Evolutionary conservation across 2,329 filamentous ascomycete species (phyloP).

Genomic region (Phaeosphaeria sp.): DNA sequence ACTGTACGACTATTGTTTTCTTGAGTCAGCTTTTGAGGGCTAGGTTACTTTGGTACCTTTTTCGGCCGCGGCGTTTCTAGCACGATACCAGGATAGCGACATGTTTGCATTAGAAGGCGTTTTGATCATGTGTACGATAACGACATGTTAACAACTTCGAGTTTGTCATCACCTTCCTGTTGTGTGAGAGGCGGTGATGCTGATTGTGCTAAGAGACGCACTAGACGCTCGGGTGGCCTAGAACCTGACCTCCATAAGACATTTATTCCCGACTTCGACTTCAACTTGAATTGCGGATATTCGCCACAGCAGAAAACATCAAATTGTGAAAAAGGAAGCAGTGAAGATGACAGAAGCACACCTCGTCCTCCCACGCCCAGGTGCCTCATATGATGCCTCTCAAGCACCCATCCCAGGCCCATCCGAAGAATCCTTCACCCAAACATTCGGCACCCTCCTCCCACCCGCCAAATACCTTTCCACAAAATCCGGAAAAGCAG

Average conservation of each 20-base stretch:
- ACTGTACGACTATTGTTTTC: background rate
- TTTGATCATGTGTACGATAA: background rate
- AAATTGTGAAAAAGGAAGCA: background rate
- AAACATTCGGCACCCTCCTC: constrained; percentile 49
- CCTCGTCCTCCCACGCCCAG: constrained; percentile 37
- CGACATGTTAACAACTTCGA: background rate
- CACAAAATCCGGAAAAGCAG: constrained; percentile 46
- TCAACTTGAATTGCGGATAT: background rate
- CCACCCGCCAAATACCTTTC: constrained; percentile 47
- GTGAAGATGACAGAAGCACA: background rate
- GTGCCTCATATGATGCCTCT: constrained; percentile 4
- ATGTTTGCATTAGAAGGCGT: background rate
- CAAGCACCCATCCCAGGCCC: constrained; percentile 44
- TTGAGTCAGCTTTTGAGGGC: background rate
- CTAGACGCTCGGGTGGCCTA: background rate
- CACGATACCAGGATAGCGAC: background rate
- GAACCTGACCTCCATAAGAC: background rate
- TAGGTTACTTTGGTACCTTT: background rate
- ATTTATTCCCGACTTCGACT: background rate
- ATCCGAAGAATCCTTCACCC: constrained; percentile 46
- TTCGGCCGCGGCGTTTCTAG: background rate
- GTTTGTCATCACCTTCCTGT: background rate
- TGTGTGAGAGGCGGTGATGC: background rate
- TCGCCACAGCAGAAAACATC: background rate
- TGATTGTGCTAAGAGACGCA: constrained; percentile 1